Conservation (phyloP, 2,329 filamentous ascomycete genomes). For the Colletotrichum scovillei region DNA sequence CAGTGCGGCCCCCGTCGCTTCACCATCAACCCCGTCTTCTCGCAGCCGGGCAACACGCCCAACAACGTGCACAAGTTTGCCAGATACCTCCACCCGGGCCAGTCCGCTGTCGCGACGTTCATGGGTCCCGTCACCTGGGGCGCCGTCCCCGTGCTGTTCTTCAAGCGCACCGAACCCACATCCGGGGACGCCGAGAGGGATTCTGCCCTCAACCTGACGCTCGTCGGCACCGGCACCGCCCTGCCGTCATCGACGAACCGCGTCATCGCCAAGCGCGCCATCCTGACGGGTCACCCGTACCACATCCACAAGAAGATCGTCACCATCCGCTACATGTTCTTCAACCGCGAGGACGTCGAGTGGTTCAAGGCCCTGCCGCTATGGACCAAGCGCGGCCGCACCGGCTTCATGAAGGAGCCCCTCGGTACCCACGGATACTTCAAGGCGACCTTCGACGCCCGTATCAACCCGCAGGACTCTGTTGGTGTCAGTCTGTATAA, state of each 20-base stretch:
- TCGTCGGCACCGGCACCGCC: constrained; percentile 89
- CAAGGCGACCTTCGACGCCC: constrained; percentile 97
- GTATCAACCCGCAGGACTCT: constrained; percentile 95
- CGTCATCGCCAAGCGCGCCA: constrained; percentile 92
- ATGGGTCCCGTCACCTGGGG: constrained; percentile 94
- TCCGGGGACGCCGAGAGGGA: constrained; percentile 52
- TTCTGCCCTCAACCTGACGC: constrained; percentile 66
- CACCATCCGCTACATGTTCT: constrained; percentile 99
- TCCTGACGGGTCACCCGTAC: constrained; percentile 95
- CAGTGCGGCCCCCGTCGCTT: constrained; percentile 92
- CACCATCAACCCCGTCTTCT: constrained; percentile 90
- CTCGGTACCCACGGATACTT: constrained; percentile 99
- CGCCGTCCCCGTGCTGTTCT: constrained; percentile 88
- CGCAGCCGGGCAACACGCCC: constrained; percentile 86
- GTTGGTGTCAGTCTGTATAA: constrained; percentile 92
- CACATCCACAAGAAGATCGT: constrained; percentile 99
- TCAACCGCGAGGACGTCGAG: constrained; percentile 92
- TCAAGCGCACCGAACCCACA: constrained; percentile 67
- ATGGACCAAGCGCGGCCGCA: constrained; percentile 91
- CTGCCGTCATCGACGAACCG: constrained; percentile 80
- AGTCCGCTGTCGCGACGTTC: constrained; percentile 89
- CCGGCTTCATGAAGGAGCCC: constrained; percentile 92
- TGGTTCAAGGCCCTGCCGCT: constrained; percentile 98
- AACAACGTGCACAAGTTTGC: constrained; percentile 99
- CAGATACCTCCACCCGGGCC: constrained; percentile 89